phyloP scores from a whole-genome alignment of 345 rosid species.

The Eucalyptus curtisii region DNA sequence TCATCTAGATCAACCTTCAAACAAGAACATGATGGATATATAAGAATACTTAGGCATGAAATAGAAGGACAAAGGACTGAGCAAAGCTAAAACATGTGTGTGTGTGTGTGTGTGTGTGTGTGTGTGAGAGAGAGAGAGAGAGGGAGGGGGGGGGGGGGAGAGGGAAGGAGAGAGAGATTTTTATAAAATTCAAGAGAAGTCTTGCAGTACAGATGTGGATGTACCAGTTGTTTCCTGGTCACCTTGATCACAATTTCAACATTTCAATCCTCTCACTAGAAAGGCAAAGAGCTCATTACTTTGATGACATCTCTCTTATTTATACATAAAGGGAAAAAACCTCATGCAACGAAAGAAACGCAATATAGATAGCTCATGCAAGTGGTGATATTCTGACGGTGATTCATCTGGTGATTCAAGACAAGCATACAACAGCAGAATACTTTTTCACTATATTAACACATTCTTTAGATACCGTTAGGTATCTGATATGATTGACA shows the following conservation, averaged over 20 bases:
- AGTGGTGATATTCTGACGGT: background rate
- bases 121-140: background rate
- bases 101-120: too few species aligned
- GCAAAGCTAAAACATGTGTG: background rate
- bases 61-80: background rate
- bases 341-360: background rate
- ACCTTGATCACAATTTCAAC: background rate
- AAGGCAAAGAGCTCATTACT: background rate
- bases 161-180: background rate
- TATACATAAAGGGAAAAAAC: background rate
- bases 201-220: background rate
- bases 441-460: background rate
- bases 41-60: background rate
- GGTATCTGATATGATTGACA: background rate
- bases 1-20: constrained; percentile 90
- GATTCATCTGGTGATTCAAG: background rate
- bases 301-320: background rate
- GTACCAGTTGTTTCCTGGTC: background rate
- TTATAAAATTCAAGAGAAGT: background rate
- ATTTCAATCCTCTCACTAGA: background rate
- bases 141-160: too few species aligned
- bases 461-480: background rate
- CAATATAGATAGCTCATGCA: background rate
- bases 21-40: background rate
- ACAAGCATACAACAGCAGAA: background rate